Evolutionary conservation across 495 filamentous ascomycete genomes (phyloP).

Genomic region (Ascobolus immersus): DNA sequence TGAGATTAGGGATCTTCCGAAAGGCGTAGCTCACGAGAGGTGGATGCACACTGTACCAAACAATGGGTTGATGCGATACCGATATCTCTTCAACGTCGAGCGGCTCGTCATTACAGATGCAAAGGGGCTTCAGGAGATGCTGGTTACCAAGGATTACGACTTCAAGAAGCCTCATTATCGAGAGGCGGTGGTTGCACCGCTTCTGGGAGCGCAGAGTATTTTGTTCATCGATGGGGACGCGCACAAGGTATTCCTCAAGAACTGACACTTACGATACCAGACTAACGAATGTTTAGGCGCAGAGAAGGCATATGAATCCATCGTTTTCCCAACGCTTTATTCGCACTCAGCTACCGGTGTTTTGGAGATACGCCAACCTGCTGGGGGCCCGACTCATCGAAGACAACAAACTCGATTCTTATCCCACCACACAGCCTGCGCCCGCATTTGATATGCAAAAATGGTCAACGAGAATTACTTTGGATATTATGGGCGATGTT

Average conservation of each 20-base stretch:
- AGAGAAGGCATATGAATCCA: constrained; percentile 56
- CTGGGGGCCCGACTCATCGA: constrained; percentile 6
- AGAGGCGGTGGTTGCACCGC: constrained; percentile 28
- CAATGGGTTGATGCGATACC: constrained; percentile 61
- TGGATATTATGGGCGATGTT: constrained; percentile 68
- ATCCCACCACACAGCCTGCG: constrained; percentile 17
- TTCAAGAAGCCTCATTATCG: constrained; percentile 46
- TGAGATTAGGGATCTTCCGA: no score
- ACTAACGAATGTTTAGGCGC: no score
- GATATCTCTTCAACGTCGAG: constrained; percentile 41
- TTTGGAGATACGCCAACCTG: constrained; percentile 40
- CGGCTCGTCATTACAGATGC: constrained; percentile 39
- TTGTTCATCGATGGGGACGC: constrained; percentile 67
- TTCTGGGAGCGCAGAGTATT: constrained; percentile 41
- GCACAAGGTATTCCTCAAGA: no score
- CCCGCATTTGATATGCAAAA: constrained; percentile 3
- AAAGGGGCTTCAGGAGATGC: constrained; percentile 35
- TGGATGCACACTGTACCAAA: constrained; percentile 52
- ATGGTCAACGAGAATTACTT: constrained; percentile 35
- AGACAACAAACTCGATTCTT: constrained; percentile 8
- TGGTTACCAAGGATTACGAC: constrained; percentile 47
- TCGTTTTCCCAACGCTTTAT: constrained; percentile 73
- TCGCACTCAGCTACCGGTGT: constrained; percentile 61
- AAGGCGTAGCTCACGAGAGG: constrained; percentile 7
- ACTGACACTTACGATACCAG: no score